phyloP scores from a whole-genome alignment of 768 basidiomycete genomes.

The Collybiopsis confluens region DNA sequence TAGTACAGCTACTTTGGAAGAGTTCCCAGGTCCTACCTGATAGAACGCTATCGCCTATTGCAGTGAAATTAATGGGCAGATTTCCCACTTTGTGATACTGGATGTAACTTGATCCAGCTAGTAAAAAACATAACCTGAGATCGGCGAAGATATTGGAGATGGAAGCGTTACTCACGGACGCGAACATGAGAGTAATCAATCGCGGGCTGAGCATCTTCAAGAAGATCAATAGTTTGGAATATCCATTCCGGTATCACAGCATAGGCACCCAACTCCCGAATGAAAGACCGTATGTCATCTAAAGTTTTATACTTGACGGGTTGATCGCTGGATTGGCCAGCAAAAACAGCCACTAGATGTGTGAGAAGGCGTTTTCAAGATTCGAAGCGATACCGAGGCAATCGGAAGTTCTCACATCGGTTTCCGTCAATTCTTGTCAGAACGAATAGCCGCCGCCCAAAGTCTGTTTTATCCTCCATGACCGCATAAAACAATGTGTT shows the following conservation, averaged over 20 bases:
- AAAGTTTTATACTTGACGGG: slow-evolving; percentile 12
- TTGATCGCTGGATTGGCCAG: slow-evolving; percentile 1
- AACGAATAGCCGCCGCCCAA: slow-evolving; percentile 3
- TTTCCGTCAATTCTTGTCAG: not conserved
- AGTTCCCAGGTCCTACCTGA: not conserved
- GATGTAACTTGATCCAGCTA: slow-evolving; percentile 13
- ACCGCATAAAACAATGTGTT: slow-evolving; percentile 1
- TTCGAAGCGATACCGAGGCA: too few species aligned
- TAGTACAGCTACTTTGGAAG: too few species aligned
- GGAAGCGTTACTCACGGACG: not conserved
- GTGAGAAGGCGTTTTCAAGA: not conserved
- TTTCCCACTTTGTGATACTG: slow-evolving; percentile 11
- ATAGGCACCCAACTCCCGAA: slow-evolving; percentile 6
- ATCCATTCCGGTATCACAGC: slow-evolving; percentile 14
- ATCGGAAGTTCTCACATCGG: not conserved
- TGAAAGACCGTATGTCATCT: slow-evolving; percentile 10
- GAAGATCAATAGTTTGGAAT: slow-evolving; percentile 12
- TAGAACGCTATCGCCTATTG: slow-evolving; percentile 13
- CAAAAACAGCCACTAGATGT: not conserved
- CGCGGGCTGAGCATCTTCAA: slow-evolving; percentile 2
- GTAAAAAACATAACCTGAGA: not conserved
- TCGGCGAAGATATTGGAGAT: not conserved
- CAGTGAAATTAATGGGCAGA: slow-evolving; percentile 17
- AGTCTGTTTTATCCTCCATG: slow-evolving; percentile 2
- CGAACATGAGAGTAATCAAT: not conserved